Evolutionary conservation across 164 flowering plant genomes (phyloP).

Genomic region (Dillenia suffruticosa): DNA sequence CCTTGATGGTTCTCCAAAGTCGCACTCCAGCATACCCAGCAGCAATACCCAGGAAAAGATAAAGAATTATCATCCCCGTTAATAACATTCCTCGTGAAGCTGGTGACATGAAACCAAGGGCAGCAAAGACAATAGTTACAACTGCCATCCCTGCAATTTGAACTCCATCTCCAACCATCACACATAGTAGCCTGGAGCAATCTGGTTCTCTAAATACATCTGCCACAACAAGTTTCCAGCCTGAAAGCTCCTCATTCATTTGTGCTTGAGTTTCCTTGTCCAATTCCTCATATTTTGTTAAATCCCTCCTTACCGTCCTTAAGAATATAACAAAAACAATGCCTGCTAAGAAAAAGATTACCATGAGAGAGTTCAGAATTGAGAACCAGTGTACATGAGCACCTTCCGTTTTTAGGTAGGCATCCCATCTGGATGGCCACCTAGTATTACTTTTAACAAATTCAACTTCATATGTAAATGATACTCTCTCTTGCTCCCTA

Average conservation of each 20-base stretch:
- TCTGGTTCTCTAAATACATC: constrained; percentile 29
- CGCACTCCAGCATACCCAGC: constrained; percentile 24
- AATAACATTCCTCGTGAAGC: constrained; percentile 49
- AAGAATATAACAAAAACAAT: constrained; percentile 22
- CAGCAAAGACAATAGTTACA: constrained; percentile 44
- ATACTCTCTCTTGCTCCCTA: constrained; percentile 15
- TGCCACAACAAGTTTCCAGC: constrained; percentile 28
- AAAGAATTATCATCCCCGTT: constrained; percentile 47
- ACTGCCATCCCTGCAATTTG: constrained; percentile 42
- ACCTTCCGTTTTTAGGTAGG: constrained; percentile 21
- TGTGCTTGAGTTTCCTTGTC: constrained; percentile 27
- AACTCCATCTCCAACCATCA: constrained; percentile 45
- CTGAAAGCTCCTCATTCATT: constrained; percentile 24
- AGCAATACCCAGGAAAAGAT: constrained; percentile 26
- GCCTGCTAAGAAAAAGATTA: constrained; percentile 21
- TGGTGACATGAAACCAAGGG: constrained; percentile 51
- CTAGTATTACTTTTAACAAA: constrained; percentile 19
- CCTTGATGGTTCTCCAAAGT: constrained; percentile 15
- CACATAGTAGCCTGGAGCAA: constrained; percentile 32
- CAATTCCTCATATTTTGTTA: constrained; percentile 19
- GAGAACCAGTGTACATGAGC: constrained; percentile 22
- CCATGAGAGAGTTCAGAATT: constrained; percentile 21
- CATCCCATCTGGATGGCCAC: constrained; percentile 28
- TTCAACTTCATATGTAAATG: constrained; percentile 23
- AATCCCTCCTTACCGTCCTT: constrained; percentile 22